A percentile compares a stretch with the other conserved stretches of the same genome.
These are phyloP conservation scores for Vitis labrusca DNA, from an alignment of 164 flowering plant genomes.

Conservation along the genomic window DNA sequence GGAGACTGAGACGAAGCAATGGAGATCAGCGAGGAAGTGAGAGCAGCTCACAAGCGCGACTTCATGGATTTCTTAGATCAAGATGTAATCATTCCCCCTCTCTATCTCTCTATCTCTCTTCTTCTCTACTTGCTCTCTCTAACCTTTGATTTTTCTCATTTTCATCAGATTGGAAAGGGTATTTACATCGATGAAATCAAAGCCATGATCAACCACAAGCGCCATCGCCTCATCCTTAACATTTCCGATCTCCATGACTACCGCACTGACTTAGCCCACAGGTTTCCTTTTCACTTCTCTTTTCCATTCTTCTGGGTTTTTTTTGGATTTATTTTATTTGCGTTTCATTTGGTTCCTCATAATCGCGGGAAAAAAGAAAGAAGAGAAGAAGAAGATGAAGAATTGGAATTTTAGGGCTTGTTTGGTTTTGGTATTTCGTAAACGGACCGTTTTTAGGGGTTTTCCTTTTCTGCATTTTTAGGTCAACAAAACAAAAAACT, in stretches of 20 bases:
- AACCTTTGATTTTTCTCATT: background rate
- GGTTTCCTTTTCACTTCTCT: constrained; percentile 29
- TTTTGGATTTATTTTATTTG: background rate
- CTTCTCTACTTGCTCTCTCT: background rate
- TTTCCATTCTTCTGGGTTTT: background rate
- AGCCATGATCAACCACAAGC: constrained; percentile 62
- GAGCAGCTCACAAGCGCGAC: constrained; percentile 66
- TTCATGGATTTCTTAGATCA: constrained; percentile 73
- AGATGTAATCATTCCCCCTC: constrained; percentile 34
- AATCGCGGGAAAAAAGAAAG: too few species aligned
- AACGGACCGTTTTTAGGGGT: too few species aligned
- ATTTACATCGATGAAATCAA: constrained; percentile 61
- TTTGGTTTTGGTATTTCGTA: too few species aligned
- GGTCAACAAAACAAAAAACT: too few species aligned
- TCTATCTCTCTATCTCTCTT: background rate
- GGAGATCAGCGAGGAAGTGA: constrained; percentile 69
- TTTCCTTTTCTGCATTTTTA: too few species aligned
- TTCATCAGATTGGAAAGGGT: constrained; percentile 37
- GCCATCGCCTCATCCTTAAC: constrained; percentile 65
- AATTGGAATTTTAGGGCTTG: too few species aligned
- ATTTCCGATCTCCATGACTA: constrained; percentile 71
- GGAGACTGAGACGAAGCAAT: constrained; percentile 21
- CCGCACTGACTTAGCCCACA: constrained; percentile 57
- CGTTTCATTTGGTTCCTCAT: too few species aligned
- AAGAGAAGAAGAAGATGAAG: too few species aligned